Percentiles rank a stretch among this genome's conserved stretches.
phyloP scores from a whole-genome alignment of 768 basidiomycete genomes.

The Suillus cothurnatus region DNA sequence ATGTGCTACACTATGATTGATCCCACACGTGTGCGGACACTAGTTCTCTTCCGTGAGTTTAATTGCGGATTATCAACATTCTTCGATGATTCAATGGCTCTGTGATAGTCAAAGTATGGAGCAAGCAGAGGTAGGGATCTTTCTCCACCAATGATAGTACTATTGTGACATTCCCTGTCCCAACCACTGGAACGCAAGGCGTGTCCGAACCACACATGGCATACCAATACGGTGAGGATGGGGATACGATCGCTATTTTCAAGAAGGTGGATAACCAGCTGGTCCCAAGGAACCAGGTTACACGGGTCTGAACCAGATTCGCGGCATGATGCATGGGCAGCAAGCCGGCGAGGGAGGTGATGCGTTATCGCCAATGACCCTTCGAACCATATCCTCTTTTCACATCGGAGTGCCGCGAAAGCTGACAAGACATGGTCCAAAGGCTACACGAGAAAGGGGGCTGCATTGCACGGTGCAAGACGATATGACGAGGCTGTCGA shows the following conservation, averaged over 20 bases:
- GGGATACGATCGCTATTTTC: conserved; percentile 68
- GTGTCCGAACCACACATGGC: conserved; percentile 71
- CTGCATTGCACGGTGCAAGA: conserved; percentile 83
- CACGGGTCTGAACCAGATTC: conserved; percentile 63
- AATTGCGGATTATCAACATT: conserved; percentile 17
- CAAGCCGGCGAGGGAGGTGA: conserved; percentile 45
- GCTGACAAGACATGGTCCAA: conserved; percentile 92
- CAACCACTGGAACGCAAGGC: conserved; percentile 26
- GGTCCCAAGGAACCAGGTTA: conserved; percentile 54
- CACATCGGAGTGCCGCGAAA: conserved; percentile 90
- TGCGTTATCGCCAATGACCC: conserved; percentile 85
- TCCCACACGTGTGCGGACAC: conserved; percentile 86
- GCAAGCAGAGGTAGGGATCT: conserved; percentile 79
- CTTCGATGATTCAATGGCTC: conserved; percentile 15
- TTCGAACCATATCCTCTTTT: conserved; percentile 86
- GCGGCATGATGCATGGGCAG: conserved; percentile 64
- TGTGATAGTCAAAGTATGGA: conserved; percentile 93
- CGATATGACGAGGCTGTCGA: conserved; percentile 83
- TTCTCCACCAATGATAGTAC: conserved; percentile 36
- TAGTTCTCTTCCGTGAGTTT: conserved; percentile 94
- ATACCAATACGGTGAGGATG: conserved; percentile 55
- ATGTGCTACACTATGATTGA: conserved; percentile 99
- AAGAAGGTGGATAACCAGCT: conserved; percentile 43
- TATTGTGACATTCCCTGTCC: conserved; percentile 56
- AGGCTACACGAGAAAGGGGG: conserved; percentile 90